phyloP scores from a whole-genome alignment of 78 protist species.

The Mastigamoeba balamuthi region DNA sequence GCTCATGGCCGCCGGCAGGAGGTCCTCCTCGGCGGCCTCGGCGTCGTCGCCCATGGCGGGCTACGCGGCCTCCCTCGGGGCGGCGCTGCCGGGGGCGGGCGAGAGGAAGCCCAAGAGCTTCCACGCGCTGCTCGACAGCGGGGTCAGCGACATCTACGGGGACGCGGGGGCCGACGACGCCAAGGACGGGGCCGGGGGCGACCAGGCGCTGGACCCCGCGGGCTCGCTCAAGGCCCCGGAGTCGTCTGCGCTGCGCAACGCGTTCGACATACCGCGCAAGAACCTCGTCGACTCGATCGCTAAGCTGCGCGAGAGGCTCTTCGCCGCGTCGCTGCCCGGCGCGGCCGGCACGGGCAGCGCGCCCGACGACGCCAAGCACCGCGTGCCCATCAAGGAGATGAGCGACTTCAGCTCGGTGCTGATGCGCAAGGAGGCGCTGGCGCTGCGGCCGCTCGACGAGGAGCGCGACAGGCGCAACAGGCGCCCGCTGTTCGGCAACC shows the following conservation, averaged over 20 bases:
- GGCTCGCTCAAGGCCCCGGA: no score
- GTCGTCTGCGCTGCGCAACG: conserved; percentile 11
- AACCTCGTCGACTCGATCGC: conserved; percentile 7
- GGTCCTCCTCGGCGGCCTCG: no score
- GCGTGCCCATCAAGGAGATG: conserved; percentile 43
- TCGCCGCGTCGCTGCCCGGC: background rate
- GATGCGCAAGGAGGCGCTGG: conserved; percentile 1
- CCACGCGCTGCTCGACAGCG: no score
- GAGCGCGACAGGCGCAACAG: conserved; percentile 30
- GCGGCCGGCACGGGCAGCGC: background rate
- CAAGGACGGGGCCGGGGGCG: no score
- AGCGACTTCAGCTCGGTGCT: conserved; percentile 36
- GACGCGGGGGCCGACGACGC: no score
- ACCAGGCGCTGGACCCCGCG: no score
- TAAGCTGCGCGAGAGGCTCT: conserved; percentile 22
- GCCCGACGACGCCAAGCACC: conserved; percentile 13
- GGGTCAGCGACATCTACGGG: no score
- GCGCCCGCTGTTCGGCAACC: conserved; percentile 38
- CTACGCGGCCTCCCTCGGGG: no score
- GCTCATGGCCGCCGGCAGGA: no score
- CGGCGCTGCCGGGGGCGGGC: no score
- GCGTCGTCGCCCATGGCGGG: no score
- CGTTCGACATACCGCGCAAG: conserved; percentile 25
- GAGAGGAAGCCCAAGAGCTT: no score
- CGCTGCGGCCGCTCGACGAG: conserved; percentile 12